Percentiles rank a stretch among this genome's conserved stretches.
Conservation (phyloP, 345 rosid species). For the Citrus mangshanensis region DNA sequence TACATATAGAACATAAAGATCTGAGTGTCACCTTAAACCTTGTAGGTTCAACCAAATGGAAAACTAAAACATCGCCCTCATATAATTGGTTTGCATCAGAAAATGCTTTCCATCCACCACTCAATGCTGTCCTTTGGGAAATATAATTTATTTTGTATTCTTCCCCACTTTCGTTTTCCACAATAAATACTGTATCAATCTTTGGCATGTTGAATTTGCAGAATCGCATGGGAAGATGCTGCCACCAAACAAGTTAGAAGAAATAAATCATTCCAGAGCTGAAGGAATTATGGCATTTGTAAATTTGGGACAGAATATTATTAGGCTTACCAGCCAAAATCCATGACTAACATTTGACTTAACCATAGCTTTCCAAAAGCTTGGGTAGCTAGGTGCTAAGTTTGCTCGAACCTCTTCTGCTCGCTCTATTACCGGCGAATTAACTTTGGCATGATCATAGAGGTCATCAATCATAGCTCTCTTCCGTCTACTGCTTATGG, state of each 20-base stretch:
- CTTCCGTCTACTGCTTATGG: conserved; percentile 27
- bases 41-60: conserved; percentile 36
- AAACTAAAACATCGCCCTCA: conserved; percentile 46
- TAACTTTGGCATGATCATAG: conserved; percentile 17
- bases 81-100: conserved; percentile 26
- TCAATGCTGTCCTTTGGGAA: conserved; percentile 42
- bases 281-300: neutral
- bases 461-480: conserved; percentile 27
- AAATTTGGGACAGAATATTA: conserved; percentile 14
- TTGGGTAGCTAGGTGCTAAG: conserved; percentile 32
- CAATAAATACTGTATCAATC: conserved; percentile 24
- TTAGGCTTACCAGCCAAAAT: conserved; percentile 42
- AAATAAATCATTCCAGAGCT: neutral
- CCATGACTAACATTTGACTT: conserved; percentile 41
- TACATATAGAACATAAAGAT: neutral
- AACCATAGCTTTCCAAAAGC: conserved; percentile 41
- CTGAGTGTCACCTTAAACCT: conserved; percentile 37
- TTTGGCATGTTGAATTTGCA: conserved; percentile 44
- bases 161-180: conserved; percentile 35
- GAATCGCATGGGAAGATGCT: conserved; percentile 51
- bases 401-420: conserved; percentile 39
- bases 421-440: conserved; percentile 31
- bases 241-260: conserved; percentile 14
- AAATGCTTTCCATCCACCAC: conserved; percentile 55
- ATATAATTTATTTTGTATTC: conserved; percentile 38